Evolutionary conservation across 495 filamentous ascomycete genomes (phyloP), one percentile per base, ranked within the genome.

Genomic region (Penicillium subrubescens): DNA sequence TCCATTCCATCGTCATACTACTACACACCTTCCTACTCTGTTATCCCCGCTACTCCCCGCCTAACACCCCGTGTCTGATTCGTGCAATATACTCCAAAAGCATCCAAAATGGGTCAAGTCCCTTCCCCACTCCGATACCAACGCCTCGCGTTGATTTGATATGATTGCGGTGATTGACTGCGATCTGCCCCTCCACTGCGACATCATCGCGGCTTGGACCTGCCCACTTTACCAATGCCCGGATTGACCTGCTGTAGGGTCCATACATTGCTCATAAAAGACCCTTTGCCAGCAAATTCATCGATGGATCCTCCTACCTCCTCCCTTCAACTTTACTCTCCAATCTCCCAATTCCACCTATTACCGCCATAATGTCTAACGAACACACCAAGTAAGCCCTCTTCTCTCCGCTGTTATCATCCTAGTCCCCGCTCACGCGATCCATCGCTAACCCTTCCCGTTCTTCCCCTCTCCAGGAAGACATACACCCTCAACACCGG

Each of bases 401-500:
- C 6, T 53, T 44, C 44, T 12, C 37, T 27, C 51, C 8, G 25
- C 25, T 27, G 25, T 27, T 11, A 14, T 15, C 12, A 14, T 6
- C 1, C 8, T 23, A 41, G 8, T 6, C 14, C 12, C 10, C 25
- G 12, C 8, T 25, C 35, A 54, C 37, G 15, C 48, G 39, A 59
- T 56, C 21, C 5, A 34, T 21, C 46, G 8, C 41, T 66, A 62
- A 67, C 65, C 6, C 0, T 12, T 21, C 14, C 29, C 37, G n/a
- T 39, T 1, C 14, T 33, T 33, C 51, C 62, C 57, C 31, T 31
- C 53, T 60, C 57, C 35, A 83, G 81, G 66, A 88, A 89, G 76
- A 86, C 84, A 33, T 90, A 84, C 79, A 91, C 86, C 70, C 90
- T 94, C 68, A 93, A 93, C 81, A 91, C 90, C 27, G 91, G 91